These are phyloP conservation scores for Gossypium australe DNA, from an alignment of 345 rosid species.

Conservation along the genomic window DNA sequence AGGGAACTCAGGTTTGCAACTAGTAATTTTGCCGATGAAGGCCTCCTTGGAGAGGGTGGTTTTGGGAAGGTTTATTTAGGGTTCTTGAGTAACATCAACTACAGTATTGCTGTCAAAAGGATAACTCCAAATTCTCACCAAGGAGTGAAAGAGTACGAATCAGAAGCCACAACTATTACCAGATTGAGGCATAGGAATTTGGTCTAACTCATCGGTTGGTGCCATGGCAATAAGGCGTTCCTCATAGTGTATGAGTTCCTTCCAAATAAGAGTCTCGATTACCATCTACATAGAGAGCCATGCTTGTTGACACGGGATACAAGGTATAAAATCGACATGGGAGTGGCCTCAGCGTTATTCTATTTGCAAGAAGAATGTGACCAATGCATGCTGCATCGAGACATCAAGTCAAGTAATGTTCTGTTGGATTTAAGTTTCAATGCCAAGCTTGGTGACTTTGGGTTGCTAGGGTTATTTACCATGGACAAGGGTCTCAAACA, in stretches of 20 bases:
- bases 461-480: constrained; percentile 53
- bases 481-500: constrained; percentile 32
- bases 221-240: constrained; percentile 49
- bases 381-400: constrained; percentile 55
- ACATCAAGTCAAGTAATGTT: constrained; percentile 56
- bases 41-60: neutral
- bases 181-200: constrained; percentile 56
- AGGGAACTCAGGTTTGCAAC: constrained; percentile 39
- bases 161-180: constrained; percentile 45
- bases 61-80: neutral
- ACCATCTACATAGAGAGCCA: constrained; percentile 38
- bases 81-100: neutral
- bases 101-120: constrained; percentile 5
- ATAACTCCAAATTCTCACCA: neutral
- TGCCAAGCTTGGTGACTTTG: constrained; percentile 65
- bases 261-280: constrained; percentile 58
- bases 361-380: constrained; percentile 67
- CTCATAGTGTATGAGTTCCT: constrained; percentile 63
- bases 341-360: constrained; percentile 40
- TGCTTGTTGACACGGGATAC: constrained; percentile 35
- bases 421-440: constrained; percentile 53
- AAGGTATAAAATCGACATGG: constrained; percentile 39
- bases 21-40: constrained; percentile 4
- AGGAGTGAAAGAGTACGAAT: constrained; percentile 31
- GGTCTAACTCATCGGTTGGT: constrained; percentile 67